Conservation (phyloP, 208 protist species). For the Leishmania lainsoni region DNA sequence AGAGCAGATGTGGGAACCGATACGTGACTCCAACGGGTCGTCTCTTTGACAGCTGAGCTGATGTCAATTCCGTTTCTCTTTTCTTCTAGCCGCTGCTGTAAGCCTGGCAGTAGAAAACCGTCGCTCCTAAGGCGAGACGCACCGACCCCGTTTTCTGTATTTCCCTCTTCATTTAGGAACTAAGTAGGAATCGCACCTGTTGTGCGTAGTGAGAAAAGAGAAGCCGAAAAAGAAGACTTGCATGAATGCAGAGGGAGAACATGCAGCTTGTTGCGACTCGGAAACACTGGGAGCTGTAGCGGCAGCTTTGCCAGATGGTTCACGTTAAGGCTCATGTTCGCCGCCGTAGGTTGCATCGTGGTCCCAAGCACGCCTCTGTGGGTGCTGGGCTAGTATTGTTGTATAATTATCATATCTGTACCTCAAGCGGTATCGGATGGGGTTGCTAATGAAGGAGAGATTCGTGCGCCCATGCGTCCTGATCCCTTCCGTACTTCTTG, state of each 20-base stretch:
- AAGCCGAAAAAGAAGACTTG: not conserved
- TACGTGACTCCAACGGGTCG: not conserved
- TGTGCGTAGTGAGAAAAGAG: not conserved
- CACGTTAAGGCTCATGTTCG: not conserved
- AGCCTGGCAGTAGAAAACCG: slow-evolving; percentile 8
- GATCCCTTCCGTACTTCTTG: not conserved
- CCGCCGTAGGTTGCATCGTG: not conserved
- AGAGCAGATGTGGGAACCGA: not conserved
- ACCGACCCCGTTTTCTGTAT: not conserved
- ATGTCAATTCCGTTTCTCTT: not conserved
- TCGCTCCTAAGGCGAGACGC: not conserved
- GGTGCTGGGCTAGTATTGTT: not conserved
- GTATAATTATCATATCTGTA: not conserved
- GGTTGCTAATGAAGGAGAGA: not conserved
- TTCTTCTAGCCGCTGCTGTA: slow-evolving; percentile 5
- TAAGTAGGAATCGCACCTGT: slow-evolving; percentile 1
- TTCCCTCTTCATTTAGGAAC: slow-evolving; percentile 14
- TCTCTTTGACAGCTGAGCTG: not conserved
- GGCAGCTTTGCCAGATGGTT: not conserved
- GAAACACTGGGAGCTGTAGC: not conserved
- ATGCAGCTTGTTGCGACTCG: not conserved
- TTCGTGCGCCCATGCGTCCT: not conserved
- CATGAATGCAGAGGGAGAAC: not conserved
- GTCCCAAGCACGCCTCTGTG: not conserved
- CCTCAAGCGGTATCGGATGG: not conserved